A percentile compares a stretch with the other conserved stretches of the same genome.
These are phyloP conservation scores for Sonneratia caseolaris DNA, from an alignment of 345 rosid genomes.

Conservation along the genomic window DNA sequence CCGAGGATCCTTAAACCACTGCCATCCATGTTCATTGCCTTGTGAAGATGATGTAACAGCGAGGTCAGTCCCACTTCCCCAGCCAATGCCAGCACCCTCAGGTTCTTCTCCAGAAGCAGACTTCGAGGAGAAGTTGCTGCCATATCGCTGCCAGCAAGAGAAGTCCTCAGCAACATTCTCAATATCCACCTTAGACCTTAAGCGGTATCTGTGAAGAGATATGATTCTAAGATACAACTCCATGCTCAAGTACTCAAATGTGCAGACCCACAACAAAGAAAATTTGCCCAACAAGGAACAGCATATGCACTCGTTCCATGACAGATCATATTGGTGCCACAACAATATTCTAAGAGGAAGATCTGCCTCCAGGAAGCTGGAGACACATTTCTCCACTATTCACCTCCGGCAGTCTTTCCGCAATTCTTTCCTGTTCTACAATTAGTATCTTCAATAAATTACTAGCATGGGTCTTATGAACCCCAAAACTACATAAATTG, in stretches of 20 bases:
- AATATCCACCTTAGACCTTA: constrained; percentile 86
- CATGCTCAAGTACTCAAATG: not conserved
- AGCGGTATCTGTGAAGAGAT: constrained; percentile 45
- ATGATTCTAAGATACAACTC: not conserved
- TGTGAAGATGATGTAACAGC: constrained; percentile 45
- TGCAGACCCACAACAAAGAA: not conserved
- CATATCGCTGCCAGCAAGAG: constrained; percentile 77
- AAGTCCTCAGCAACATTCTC: constrained; percentile 61
- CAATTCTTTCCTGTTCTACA: not conserved
- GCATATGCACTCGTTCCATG: not conserved
- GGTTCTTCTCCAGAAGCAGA: constrained; percentile 38
- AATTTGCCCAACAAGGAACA: not conserved
- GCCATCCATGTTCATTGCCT: constrained; percentile 55
- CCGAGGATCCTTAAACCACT: constrained; percentile 89
- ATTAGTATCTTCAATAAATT: not conserved
- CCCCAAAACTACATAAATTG: not conserved
- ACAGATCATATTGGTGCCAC: not conserved
- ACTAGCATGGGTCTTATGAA: not conserved
- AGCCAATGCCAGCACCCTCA: constrained; percentile 58
- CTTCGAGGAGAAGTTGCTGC: constrained; percentile 31
- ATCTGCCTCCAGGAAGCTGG: not conserved
- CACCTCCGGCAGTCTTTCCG: not conserved
- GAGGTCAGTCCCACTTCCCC: constrained; percentile 50
- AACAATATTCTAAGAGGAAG: not conserved
- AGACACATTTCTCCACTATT: not conserved